Base-by-base conservation (phyloP, 2,329 filamentous ascomycete genomes). In the Hirsutella rhossiliensis region DNA sequence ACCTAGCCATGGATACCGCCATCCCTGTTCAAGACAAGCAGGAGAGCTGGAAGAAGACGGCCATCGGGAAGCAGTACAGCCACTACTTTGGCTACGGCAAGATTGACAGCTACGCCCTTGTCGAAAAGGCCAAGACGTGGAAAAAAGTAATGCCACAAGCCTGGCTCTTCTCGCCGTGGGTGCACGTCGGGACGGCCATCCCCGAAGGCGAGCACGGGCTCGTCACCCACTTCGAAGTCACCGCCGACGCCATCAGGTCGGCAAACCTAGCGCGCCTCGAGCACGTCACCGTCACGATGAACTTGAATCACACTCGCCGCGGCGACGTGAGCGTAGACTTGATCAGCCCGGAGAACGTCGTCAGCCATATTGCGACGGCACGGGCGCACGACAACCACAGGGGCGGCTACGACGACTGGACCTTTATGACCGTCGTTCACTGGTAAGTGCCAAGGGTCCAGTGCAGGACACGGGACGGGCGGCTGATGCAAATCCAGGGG, bases 261-360 rank as follows among this genome's bases (percentile, higher is more conserved):
- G 87, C 87, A 52, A 98, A 98, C 58, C 62, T 98, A 13, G 87
- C 81, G 55, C 80, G 85, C 15, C 59, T 98, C 23, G 92, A 98
- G 67, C 92, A 98, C 64, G 86, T 98, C 31, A 97, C 90, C 1
- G 78, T 98, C 31, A 97, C 90, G 3, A 98, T 98, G 89, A 98
- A 98, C 56, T 75, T 96, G 20, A 77, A 86, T 44, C 92, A 98
- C 59, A 80, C 76, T 3, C 82, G 84, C 47, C 83, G 92, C 51
- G 92, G 92, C 45, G 92, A 98, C 60, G 63, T 98, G 23, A 95
- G 87, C 57, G 90, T 94, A 32, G 92, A 98, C 57, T 70, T 98
- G 39, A 78, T 86, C 57, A 95, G 88, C 54, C 92, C 92, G 0
- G 71, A 78, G 29, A 85, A 87, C 11, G 67, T 96, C 46, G 71